A percentile compares a stretch with the other conserved stretches of the same genome.
phyloP scores from a whole-genome alignment of 805 yeast genomes.

The Clavispora asparagi region DNA sequence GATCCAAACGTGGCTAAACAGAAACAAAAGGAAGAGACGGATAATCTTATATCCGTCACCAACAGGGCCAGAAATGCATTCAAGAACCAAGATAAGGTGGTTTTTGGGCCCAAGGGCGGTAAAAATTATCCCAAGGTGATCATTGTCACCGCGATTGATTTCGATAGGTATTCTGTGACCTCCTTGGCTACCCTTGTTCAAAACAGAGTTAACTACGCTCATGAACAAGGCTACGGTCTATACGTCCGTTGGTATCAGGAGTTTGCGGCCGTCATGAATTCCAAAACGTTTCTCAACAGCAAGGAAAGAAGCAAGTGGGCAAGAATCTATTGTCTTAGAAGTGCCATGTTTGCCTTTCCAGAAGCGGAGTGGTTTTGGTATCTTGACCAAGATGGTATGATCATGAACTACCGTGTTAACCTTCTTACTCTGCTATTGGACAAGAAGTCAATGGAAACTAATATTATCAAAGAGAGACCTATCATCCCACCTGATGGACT shows the following conservation, averaged over 20 bases:
- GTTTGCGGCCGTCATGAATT: constrained; percentile 56
- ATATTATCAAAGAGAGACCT: constrained; percentile 66
- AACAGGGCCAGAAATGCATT: constrained; percentile 50
- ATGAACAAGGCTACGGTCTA: constrained; percentile 71
- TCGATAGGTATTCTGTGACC: constrained; percentile 54
- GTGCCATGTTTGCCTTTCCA: constrained; percentile 94
- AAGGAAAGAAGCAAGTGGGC: constrained; percentile 55
- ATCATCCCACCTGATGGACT: constrained; percentile 64
- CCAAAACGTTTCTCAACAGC: constrained; percentile 35
- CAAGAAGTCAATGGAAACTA: constrained; percentile 55
- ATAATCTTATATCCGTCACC: constrained; percentile 39
- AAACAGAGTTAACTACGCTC: constrained; percentile 86
- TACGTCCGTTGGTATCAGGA: constrained; percentile 85
- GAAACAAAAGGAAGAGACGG: constrained; percentile 41
- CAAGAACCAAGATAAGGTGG: constrained; percentile 60
- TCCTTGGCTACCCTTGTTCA: constrained; percentile 69
- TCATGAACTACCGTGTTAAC: constrained; percentile 66
- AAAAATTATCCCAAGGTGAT: constrained; percentile 58
- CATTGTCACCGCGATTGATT: constrained; percentile 76
- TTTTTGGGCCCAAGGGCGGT: constrained; percentile 32
- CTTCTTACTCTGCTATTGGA: constrained; percentile 55
- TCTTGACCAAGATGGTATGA: constrained; percentile 69
- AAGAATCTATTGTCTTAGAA: constrained; percentile 59
- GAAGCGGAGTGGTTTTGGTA: constrained; percentile 89
- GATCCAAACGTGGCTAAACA: constrained; percentile 34